A percentile compares a stretch with the other conserved stretches of the same genome.
phyloP scores from a whole-genome alignment of 768 basidiomycete genomes.

The Rhizopogon vinicolor region DNA sequence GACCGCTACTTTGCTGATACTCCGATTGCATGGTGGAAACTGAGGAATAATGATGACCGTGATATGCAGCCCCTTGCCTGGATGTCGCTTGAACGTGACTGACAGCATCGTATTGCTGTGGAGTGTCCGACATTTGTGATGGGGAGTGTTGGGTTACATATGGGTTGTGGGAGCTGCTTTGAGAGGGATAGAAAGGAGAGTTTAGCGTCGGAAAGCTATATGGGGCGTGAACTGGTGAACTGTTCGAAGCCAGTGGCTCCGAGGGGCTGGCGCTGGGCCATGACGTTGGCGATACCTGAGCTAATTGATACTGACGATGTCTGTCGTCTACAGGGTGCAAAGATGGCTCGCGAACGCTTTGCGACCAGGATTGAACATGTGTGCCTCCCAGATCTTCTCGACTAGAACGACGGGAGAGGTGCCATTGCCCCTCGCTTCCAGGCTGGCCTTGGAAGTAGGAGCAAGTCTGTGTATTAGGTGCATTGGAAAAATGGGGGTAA shows the following conservation, averaged over 20 bases:
- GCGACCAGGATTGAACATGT: conserved; percentile 22
- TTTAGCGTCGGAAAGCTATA: conserved; percentile 50
- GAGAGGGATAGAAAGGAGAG: conserved; percentile 51
- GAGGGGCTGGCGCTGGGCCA: conserved; percentile 18
- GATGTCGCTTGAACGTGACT: conserved; percentile 17
- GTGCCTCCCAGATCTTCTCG: conserved; percentile 19
- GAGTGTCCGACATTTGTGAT: conserved; percentile 21
- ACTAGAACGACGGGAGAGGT: neutral
- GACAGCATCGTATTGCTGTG: conserved; percentile 25
- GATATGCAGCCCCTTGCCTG: conserved; percentile 15
- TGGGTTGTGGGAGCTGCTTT: conserved; percentile 27
- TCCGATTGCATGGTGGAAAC: conserved; percentile 24
- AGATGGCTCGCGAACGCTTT: conserved; percentile 15
- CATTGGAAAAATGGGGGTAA: conserved; percentile 23
- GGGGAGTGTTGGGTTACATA: conserved; percentile 28
- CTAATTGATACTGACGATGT: conserved; percentile 24
- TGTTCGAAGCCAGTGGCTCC: conserved; percentile 18
- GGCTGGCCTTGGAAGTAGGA: conserved; percentile 20
- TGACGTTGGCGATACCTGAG: conserved; percentile 17
- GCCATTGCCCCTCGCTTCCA: conserved; percentile 17
- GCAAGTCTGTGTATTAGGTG: conserved; percentile 17
- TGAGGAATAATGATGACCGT: conserved; percentile 19
- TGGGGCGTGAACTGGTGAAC: conserved; percentile 17
- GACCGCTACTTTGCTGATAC: conserved; percentile 13
- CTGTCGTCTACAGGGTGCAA: conserved; percentile 16